Evolutionary conservation across 345 rosid species (phyloP).

Genomic region (Iberis pinnata): DNA sequence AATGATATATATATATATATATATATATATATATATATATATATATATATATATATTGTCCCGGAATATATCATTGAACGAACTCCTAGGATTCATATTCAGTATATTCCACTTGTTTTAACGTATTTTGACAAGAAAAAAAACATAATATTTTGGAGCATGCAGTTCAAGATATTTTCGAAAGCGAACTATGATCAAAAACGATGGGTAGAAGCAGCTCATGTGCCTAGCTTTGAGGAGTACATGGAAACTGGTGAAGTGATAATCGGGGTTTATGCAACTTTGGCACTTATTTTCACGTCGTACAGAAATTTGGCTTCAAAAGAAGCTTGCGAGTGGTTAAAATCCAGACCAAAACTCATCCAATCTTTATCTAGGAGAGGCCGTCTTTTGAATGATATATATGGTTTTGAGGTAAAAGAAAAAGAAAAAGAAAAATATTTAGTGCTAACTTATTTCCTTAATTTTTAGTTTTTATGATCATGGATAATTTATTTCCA

Average conservation of each 20-base stretch:
- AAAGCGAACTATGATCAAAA: neutral
- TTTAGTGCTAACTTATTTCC: too few relatives aligned
- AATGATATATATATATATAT: too few relatives aligned
- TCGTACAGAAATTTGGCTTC: conserved; percentile 4
- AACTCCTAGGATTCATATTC: too few relatives aligned
- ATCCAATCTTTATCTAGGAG: neutral
- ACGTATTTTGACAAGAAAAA: too few relatives aligned
- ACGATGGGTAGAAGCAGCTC: conserved; percentile 6
- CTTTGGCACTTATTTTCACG: neutral
- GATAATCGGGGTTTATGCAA: neutral
- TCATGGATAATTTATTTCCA: neutral
- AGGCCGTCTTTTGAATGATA: conserved; percentile 22
- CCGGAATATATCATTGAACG: too few relatives aligned
- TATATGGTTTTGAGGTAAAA: conserved; percentile 12
- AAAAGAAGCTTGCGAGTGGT: conserved; percentile 12
- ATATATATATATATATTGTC: too few relatives aligned
- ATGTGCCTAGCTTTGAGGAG: conserved; percentile 17
- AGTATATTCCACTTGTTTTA: too few relatives aligned
- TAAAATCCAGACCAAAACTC: conserved; percentile 20
- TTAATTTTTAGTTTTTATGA: too few relatives aligned
- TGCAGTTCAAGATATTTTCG: conserved; percentile 2
- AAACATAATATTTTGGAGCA: too few relatives aligned
- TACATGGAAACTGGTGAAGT: conserved; percentile 10
- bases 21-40: too few relatives aligned
- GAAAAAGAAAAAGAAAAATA: too few relatives aligned